Evolutionary conservation across 73 alveolate species (phyloP).

Genomic region (Diophrys sp.): DNA sequence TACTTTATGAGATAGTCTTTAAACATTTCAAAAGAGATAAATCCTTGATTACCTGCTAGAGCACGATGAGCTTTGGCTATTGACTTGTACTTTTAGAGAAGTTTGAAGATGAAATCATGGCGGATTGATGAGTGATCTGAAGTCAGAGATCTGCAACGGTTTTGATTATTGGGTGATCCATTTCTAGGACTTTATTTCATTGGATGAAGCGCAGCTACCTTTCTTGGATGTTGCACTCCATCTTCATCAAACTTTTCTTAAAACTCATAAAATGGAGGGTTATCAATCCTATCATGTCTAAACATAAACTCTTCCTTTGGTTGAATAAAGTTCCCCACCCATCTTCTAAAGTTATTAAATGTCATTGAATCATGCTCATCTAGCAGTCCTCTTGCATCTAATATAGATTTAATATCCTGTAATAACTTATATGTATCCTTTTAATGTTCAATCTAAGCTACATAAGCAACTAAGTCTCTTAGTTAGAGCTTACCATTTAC

Average conservation of each 20-base stretch:
- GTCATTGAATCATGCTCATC: not conserved
- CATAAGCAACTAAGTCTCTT: not conserved
- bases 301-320: constrained; percentile 4
- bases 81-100: not conserved
- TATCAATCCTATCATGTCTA: constrained; percentile 11
- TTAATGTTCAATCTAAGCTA: not conserved
- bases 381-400: not conserved
- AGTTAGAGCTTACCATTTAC: not conserved
- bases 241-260: constrained; percentile 5
- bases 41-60: not conserved
- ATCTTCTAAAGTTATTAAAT: constrained; percentile 4
- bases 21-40: not conserved
- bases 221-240: not conserved
- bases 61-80: not conserved
- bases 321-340: not conserved
- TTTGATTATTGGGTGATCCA: not conserved
- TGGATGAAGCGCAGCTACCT: not conserved
- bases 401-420: not conserved
- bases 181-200: not conserved
- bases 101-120: not conserved
- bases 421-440: not conserved
- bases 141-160: not conserved
- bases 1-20: not conserved
- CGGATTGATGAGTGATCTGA: not conserved
- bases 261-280: constrained; percentile 8